A percentile compares a stretch with the other conserved stretches of the same genome.
These are phyloP conservation scores for Paramecium sexaurelia DNA, from an alignment of 73 alveolate genomes.

Conservation along the genomic window DNA sequence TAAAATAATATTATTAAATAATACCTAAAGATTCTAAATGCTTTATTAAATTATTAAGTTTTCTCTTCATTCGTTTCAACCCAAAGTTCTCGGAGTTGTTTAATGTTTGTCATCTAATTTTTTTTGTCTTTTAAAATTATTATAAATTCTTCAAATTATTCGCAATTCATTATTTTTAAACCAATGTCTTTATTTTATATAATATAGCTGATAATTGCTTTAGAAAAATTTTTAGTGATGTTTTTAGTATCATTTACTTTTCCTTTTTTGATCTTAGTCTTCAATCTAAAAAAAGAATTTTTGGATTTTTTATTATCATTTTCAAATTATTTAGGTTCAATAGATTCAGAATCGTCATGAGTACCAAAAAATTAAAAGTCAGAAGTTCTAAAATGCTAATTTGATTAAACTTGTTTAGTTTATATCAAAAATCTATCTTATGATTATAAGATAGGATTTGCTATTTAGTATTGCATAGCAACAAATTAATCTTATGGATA, in stretches of 20 bases:
- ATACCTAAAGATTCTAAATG: constrained; percentile 52
- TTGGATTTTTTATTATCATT: background rate
- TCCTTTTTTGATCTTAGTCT: background rate
- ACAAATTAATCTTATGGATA: background rate
- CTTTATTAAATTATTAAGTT: constrained; percentile 5
- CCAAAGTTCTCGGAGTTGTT: constrained; percentile 46
- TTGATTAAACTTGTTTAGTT: background rate
- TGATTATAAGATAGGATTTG: background rate
- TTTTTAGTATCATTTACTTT: constrained; percentile 67
- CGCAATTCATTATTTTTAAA: background rate
- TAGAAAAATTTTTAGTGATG: constrained; percentile 64
- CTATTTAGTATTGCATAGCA: background rate
- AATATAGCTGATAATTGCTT: constrained; percentile 61
- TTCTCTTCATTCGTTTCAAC: background rate
- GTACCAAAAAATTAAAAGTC: background rate
- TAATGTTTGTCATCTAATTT: constrained; percentile 41
- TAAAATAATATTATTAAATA: background rate
- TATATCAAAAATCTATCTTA: background rate
- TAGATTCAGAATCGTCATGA: constrained; percentile 7
- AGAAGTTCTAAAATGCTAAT: background rate
- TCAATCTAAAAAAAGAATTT: background rate
- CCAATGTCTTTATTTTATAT: constrained; percentile 35
- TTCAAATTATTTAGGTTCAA: background rate
- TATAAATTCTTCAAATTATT: constrained; percentile 23
- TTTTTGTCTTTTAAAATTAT: background rate